phyloP scores from a whole-genome alignment of 768 basidiomycete species.

The Hortiboletus flavorubellus region DNA sequence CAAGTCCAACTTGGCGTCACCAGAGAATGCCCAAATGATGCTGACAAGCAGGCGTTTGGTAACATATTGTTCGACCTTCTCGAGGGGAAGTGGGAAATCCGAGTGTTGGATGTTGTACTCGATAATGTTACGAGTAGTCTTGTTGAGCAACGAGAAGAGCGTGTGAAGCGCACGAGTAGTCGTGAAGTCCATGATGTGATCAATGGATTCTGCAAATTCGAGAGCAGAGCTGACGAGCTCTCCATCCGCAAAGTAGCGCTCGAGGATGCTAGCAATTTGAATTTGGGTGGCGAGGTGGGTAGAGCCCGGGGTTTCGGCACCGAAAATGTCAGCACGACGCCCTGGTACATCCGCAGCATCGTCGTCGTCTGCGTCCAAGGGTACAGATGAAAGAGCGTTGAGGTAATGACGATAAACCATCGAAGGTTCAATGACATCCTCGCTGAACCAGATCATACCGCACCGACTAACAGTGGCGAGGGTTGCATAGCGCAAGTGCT shows the following conservation, averaged over 20 bases:
- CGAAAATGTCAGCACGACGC: slow-evolving; percentile 51
- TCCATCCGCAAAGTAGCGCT: slow-evolving; percentile 77
- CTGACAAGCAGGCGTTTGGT: slow-evolving; percentile 85
- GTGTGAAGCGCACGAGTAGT: slow-evolving; percentile 88
- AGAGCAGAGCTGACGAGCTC: slow-evolving; percentile 82
- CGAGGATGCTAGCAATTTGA: slow-evolving; percentile 68
- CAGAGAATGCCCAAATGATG: slow-evolving; percentile 97
- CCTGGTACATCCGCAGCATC: slow-evolving; percentile 58
- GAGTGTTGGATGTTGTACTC: slow-evolving; percentile 94
- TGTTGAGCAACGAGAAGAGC: slow-evolving; percentile 95
- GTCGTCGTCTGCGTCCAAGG: slow-evolving; percentile 90
- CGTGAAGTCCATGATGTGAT: slow-evolving; percentile 99
- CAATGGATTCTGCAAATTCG: slow-evolving; percentile 75
- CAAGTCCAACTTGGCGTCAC: slow-evolving; percentile 88
- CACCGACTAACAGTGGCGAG: slow-evolving; percentile 99
- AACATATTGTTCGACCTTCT: slow-evolving; percentile 88
- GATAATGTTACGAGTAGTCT: slow-evolving; percentile 87
- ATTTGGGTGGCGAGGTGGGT: slow-evolving; percentile 72
- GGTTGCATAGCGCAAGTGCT: slow-evolving; percentile 95
- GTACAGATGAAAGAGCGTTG: slow-evolving; percentile 63
- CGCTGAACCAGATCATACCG: slow-evolving; percentile 99
- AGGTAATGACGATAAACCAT: slow-evolving; percentile 95
- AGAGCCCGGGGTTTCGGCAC: slow-evolving; percentile 48
- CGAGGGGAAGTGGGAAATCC: slow-evolving; percentile 85
- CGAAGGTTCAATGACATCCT: slow-evolving; percentile 84